These are phyloP conservation scores for Aphanomyces astaci DNA, from an alignment of 352 stramenopile species.

Conservation along the genomic window DNA sequence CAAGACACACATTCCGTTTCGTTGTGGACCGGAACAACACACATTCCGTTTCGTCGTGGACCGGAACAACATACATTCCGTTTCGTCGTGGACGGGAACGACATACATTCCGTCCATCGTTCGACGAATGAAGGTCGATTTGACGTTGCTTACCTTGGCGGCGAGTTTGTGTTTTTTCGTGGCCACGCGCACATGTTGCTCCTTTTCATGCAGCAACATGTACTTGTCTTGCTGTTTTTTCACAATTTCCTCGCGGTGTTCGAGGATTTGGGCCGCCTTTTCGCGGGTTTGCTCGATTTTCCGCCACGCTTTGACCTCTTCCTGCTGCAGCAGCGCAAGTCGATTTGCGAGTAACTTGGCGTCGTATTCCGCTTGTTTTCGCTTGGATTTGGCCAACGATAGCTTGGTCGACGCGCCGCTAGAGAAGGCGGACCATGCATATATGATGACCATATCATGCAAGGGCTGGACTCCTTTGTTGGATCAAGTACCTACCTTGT, in stretches of 20 bases:
- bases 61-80: too few species aligned
- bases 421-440: too few species aligned
- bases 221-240: constrained; percentile 43
- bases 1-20: too few species aligned
- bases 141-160: constrained; percentile 62
- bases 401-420: constrained; percentile 8
- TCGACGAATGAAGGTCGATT: too few species aligned
- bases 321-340: constrained; percentile 56
- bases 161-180: constrained; percentile 47
- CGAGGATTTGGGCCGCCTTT: constrained; percentile 56
- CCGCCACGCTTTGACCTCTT: constrained; percentile 68
- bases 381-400: constrained; percentile 40
- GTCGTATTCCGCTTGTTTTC: constrained; percentile 68
- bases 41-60: too few species aligned
- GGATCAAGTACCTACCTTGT: too few species aligned
- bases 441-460: too few species aligned
- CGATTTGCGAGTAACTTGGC: constrained; percentile 66
- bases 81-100: neutral
- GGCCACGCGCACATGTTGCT: constrained; percentile 37
- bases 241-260: constrained; percentile 45
- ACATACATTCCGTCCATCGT: too few species aligned
- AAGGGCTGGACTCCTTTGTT: too few species aligned
- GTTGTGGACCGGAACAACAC: too few species aligned
- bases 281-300: constrained; percentile 76
- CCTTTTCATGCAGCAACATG: constrained; percentile 32